These are phyloP conservation scores for Primulina eburnea DNA, from an alignment of 257 asterid genomes.

Conservation along the genomic window DNA sequence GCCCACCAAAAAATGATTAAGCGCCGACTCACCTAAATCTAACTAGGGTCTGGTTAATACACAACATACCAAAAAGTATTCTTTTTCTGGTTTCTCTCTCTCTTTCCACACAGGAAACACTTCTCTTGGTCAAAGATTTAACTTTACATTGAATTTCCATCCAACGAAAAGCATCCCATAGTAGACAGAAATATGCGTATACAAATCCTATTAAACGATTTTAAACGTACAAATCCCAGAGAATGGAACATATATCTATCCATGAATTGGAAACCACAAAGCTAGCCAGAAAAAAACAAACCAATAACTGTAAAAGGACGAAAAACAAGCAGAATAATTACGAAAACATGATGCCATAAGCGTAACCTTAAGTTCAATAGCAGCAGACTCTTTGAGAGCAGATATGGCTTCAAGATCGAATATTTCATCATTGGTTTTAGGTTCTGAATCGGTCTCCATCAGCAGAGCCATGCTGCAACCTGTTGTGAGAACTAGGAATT, in stretches of 20 bases:
- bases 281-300: not conserved
- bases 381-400: constrained; percentile 74
- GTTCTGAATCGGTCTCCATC: constrained; percentile 82
- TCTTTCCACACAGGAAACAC: not conserved
- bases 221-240: no score
- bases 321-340: not conserved
- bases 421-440: constrained; percentile 47
- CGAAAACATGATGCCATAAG: not conserved
- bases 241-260: no score
- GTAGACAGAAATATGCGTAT: not conserved
- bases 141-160: not conserved
- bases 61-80: not conserved
- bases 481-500: not conserved
- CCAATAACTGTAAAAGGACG: not conserved
- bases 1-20: no score
- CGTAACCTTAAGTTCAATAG: constrained; percentile 77
- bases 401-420: constrained; percentile 71
- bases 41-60: not conserved
- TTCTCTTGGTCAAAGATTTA: not conserved
- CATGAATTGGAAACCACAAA: not conserved
- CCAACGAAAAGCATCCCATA: not conserved
- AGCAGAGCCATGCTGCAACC: constrained; percentile 45
- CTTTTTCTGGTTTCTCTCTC: not conserved
- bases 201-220: no score
- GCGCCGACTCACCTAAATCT: not conserved